phyloP scores from a whole-genome alignment of 768 basidiomycete genomes.

The Phylloporus sp. region DNA sequence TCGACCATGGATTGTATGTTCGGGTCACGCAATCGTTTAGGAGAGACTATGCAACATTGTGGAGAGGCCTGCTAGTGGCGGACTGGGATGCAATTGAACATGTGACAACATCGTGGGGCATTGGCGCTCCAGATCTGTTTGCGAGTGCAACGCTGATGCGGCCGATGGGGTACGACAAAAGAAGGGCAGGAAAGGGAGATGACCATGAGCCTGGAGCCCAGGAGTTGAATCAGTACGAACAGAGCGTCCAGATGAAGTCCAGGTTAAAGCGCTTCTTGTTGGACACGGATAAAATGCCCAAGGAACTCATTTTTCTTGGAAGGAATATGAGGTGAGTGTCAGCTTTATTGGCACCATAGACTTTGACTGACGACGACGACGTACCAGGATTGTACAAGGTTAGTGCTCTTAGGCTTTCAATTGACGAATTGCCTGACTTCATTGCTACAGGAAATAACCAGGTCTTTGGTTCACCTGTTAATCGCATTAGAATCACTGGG shows the following conservation, averaged over 20 bases:
- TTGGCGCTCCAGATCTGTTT: slow-evolving; percentile 66
- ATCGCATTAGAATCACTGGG: slow-evolving; percentile 86
- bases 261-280: slow-evolving; percentile 60
- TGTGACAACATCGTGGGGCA: slow-evolving; percentile 61
- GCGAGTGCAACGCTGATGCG: slow-evolving; percentile 71
- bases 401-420: background rate
- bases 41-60: slow-evolving; percentile 72
- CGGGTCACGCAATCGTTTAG: slow-evolving; percentile 62
- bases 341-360: background rate
- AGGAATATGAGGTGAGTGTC: slow-evolving; percentile 62
- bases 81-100: slow-evolving; percentile 51
- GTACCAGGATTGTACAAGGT: slow-evolving; percentile 37
- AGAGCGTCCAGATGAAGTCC: slow-evolving; percentile 64
- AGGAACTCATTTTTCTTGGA: slow-evolving; percentile 69
- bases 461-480: slow-evolving; percentile 78
- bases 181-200: slow-evolving; percentile 3
- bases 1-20: slow-evolving; percentile 93
- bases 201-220: slow-evolving; percentile 4
- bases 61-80: slow-evolving; percentile 60
- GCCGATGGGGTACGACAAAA: slow-evolving; percentile 43
- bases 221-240: slow-evolving; percentile 60
- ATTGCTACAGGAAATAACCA: slow-evolving; percentile 65
- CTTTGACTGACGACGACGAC: background rate
- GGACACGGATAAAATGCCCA: slow-evolving; percentile 78
- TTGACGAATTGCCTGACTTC: background rate